A percentile compares a stretch with the other conserved stretches of the same genome.
Evolutionary conservation across 148 eudicot genomes (phyloP).

Genomic region (Rhododendron griersonianum): DNA sequence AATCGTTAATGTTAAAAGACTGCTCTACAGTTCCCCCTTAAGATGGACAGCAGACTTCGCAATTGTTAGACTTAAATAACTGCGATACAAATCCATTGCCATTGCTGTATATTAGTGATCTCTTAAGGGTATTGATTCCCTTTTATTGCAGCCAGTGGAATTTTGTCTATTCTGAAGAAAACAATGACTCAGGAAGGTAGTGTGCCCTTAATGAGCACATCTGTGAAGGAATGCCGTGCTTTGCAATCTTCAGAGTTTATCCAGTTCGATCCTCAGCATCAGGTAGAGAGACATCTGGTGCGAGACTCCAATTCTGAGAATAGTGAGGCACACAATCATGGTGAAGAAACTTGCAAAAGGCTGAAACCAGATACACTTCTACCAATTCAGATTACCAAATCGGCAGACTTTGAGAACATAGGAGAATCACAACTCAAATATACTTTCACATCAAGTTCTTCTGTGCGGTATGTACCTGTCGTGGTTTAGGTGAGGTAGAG

Average conservation of each 20-base stretch:
- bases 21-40: not conserved
- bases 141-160: conserved; percentile 55
- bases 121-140: not conserved
- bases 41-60: not conserved
- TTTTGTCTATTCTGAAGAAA: conserved; percentile 61
- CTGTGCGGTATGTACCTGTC: conserved; percentile 17
- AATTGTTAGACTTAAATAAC: not conserved
- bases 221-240: conserved; percentile 21
- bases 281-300: conserved; percentile 17
- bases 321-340: conserved; percentile 15
- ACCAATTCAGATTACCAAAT: conserved; percentile 11
- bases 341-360: conserved; percentile 14
- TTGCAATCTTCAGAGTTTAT: conserved; percentile 29
- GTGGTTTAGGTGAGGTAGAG: not conserved
- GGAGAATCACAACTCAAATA: conserved; percentile 9
- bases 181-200: conserved; percentile 25
- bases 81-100: not conserved
- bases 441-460: conserved; percentile 9
- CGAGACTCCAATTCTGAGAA: conserved; percentile 23
- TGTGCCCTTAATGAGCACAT: conserved; percentile 16
- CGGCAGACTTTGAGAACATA: conserved; percentile 9
- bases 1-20: not conserved
- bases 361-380: conserved; percentile 11
- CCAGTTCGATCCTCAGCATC: conserved; percentile 23
- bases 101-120: not conserved